Conservation (phyloP, 352 stramenopile genomes). For the Globisporangium paddicum region DNA sequence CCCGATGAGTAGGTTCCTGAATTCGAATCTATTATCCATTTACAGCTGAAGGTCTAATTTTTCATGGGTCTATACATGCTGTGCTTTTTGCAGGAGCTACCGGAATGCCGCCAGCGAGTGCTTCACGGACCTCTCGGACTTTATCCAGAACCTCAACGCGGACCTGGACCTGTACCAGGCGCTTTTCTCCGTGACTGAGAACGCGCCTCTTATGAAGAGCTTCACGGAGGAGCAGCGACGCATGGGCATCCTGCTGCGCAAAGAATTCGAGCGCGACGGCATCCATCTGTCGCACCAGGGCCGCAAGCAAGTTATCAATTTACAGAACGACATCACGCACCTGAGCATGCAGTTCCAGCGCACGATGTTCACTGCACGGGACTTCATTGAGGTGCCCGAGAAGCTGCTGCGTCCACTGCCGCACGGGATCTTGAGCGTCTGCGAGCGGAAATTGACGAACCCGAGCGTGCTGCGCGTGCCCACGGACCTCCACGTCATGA, state of each 20-base stretch:
- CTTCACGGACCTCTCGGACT: slow-evolving; percentile 91
- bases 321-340: slow-evolving; percentile 88
- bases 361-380: slow-evolving; percentile 67
- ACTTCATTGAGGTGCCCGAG: slow-evolving; percentile 62
- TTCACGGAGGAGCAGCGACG: slow-evolving; percentile 88
- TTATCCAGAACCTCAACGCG: slow-evolving; percentile 94
- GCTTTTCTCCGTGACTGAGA: slow-evolving; percentile 67
- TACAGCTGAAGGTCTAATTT: neutral
- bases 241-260: slow-evolving; percentile 86
- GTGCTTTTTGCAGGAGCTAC: slow-evolving; percentile 78
- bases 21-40: neutral
- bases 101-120: slow-evolving; percentile 79
- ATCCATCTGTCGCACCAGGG: slow-evolving; percentile 87
- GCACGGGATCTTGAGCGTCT: slow-evolving; percentile 49
- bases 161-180: slow-evolving; percentile 89
- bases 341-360: slow-evolving; percentile 87
- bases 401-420: slow-evolving; percentile 52
- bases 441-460: slow-evolving; percentile 65
- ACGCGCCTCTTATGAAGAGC: slow-evolving; percentile 39
- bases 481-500: slow-evolving; percentile 85
- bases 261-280: slow-evolving; percentile 95
- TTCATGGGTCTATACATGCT: neutral
- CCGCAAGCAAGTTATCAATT: slow-evolving; percentile 72
- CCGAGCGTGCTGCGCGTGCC: slow-evolving; percentile 60
- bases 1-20: slow-evolving; percentile 53